Percentiles rank a stretch among this genome's conserved stretches.
Evolutionary conservation across 345 rosid species (phyloP).

Genomic region (Eucalyptus globulus): DNA sequence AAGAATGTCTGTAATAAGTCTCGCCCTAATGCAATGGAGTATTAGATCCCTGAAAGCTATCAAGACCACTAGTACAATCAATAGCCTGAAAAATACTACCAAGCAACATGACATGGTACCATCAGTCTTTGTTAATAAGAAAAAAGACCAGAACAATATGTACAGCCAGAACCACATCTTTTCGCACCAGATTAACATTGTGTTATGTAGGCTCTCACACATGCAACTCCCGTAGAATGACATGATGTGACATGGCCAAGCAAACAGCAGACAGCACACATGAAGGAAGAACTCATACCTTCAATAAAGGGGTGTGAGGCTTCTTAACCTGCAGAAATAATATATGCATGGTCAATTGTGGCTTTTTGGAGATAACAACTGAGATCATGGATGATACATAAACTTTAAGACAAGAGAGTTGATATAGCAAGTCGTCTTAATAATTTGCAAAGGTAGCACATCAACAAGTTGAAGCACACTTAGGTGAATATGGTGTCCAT

Average conservation of each 20-base stretch:
- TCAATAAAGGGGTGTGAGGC: constrained; percentile 48
- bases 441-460: neutral
- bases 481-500: neutral
- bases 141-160: neutral
- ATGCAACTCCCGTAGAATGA: neutral
- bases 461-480: neutral
- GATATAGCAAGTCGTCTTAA: neutral
- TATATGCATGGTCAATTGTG: neutral
- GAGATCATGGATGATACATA: neutral
- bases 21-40: neutral
- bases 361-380: neutral
- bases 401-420: neutral
- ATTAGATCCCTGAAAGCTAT: neutral
- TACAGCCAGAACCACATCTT: neutral
- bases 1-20: neutral
- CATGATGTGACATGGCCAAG: neutral
- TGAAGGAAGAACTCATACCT: constrained; percentile 19
- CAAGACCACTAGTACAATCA: neutral
- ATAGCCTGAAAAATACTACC: neutral
- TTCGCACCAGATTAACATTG: neutral
- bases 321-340: constrained; percentile 54
- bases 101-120: neutral
- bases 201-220: neutral
- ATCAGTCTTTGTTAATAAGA: neutral
- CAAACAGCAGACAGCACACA: neutral